Conservation (phyloP, 495 filamentous ascomycete genomes). For the Tuber magnatum region DNA sequence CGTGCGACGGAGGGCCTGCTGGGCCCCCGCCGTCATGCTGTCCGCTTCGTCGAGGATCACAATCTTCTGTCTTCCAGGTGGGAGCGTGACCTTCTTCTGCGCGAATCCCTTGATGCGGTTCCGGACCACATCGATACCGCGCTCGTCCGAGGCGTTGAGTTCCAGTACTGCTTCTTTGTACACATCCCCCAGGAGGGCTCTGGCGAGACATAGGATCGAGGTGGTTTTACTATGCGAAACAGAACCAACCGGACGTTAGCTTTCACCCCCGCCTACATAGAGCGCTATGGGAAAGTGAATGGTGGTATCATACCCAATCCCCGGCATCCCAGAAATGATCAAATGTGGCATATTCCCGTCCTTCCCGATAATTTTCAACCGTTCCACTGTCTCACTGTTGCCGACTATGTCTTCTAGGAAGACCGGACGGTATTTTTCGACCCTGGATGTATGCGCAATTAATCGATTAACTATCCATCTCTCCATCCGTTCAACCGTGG, state of each 20-base stretch:
- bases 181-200: constrained; percentile 81
- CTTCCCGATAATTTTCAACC: constrained; percentile 95
- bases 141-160: constrained; percentile 90
- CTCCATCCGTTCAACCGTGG: constrained; percentile 15
- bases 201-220: constrained; percentile 84
- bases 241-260: neutral
- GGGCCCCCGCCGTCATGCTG: constrained; percentile 92
- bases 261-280: too few relatives aligned
- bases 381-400: constrained; percentile 94
- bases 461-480: constrained; percentile 12
- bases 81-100: constrained; percentile 97
- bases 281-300: neutral
- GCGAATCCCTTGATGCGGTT: constrained; percentile 98
- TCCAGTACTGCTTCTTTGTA: constrained; percentile 98
- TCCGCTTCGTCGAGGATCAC: constrained; percentile 98
- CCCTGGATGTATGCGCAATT: constrained; percentile 52
- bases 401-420: constrained; percentile 95
- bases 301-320: constrained; percentile 60
- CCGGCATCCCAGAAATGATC: constrained; percentile 98
- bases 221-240: constrained; percentile 64
- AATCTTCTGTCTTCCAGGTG: constrained; percentile 82
- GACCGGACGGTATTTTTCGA: constrained; percentile 94
- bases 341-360: constrained; percentile 99
- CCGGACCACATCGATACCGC: constrained; percentile 97
- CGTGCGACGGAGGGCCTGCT: constrained; percentile 88